Evolutionary conservation across 805 yeast species (phyloP).

Genomic region (Ogataea neopini): DNA sequence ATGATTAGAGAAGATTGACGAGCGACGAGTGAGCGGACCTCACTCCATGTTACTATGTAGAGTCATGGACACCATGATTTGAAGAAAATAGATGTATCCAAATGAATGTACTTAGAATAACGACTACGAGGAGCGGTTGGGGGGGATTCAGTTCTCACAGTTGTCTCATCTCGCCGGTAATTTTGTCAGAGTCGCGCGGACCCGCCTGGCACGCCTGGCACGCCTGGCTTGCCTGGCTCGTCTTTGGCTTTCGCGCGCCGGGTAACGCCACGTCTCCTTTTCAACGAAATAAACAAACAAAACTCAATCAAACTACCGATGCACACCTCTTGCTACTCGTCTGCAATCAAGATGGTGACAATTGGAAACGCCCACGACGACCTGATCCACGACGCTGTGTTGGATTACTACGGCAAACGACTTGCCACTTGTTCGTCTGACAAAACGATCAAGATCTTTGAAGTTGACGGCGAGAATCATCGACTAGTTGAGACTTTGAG

Average conservation of each 20-base stretch:
- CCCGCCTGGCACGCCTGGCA: background rate
- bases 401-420: slow-evolving; percentile 95
- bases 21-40: background rate
- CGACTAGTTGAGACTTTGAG: slow-evolving; percentile 78
- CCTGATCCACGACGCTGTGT: slow-evolving; percentile 92
- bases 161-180: too few relatives aligned
- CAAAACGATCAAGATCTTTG: slow-evolving; percentile 92
- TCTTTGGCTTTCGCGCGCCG: background rate
- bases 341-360: slow-evolving; percentile 54
- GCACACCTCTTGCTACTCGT: background rate
- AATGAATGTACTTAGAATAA: too few relatives aligned
- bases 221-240: background rate
- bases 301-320: background rate
- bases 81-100: too few relatives aligned
- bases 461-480: slow-evolving; percentile 83
- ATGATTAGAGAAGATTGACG: slow-evolving; percentile 14
- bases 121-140: background rate
- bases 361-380: slow-evolving; percentile 91
- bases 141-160: too few relatives aligned
- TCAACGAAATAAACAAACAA: slow-evolving; percentile 2
- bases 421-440: slow-evolving; percentile 96
- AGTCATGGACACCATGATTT: too few relatives aligned
- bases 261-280: background rate
- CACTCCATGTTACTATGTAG: too few relatives aligned
- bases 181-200: background rate